Evolutionary conservation across 169 alveolate species (phyloP).

Genomic region (Eimeria praecox): DNA sequence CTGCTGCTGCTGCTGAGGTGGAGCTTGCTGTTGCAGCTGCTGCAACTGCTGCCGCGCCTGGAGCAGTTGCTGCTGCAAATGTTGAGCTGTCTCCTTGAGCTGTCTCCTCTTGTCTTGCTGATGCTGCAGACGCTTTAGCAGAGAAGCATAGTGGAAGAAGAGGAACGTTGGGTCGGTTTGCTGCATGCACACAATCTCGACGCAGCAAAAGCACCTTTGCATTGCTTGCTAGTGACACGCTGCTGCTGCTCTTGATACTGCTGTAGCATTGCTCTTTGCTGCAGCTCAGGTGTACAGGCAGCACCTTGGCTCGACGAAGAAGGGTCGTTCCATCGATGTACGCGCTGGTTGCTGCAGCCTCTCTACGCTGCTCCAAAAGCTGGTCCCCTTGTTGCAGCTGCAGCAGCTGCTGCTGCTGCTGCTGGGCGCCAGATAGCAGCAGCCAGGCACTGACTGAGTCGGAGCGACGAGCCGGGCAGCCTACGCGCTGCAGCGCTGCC

Average conservation of each 20-base stretch:
- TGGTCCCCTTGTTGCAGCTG: not conserved
- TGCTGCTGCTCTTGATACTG: conserved; percentile 22
- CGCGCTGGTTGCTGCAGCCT: conserved; percentile 34
- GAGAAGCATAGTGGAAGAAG: conserved; percentile 55
- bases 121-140: conserved; percentile 55
- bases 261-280: not conserved
- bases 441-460: conserved; percentile 71
- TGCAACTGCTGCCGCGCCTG: conserved; percentile 60
- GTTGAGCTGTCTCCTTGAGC: conserved; percentile 58
- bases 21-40: conserved; percentile 51
- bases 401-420: conserved; percentile 57
- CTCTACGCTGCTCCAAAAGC: conserved; percentile 14
- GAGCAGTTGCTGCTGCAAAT: conserved; percentile 65
- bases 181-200: conserved; percentile 48
- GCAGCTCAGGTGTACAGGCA: not conserved
- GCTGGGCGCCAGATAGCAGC: conserved; percentile 69
- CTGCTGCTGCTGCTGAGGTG: conserved; percentile 60
- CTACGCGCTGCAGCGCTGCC: conserved; percentile 58
- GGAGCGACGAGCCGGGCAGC: conserved; percentile 61
- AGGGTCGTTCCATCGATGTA: conserved; percentile 36
- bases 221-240: not conserved
- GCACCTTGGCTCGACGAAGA: conserved; percentile 47
- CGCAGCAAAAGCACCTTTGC: not conserved
- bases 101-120: conserved; percentile 49
- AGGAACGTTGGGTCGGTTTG: conserved; percentile 80